phyloP scores from a whole-genome alignment of 306 rosid species.

The Trichosanthes truncata region DNA sequence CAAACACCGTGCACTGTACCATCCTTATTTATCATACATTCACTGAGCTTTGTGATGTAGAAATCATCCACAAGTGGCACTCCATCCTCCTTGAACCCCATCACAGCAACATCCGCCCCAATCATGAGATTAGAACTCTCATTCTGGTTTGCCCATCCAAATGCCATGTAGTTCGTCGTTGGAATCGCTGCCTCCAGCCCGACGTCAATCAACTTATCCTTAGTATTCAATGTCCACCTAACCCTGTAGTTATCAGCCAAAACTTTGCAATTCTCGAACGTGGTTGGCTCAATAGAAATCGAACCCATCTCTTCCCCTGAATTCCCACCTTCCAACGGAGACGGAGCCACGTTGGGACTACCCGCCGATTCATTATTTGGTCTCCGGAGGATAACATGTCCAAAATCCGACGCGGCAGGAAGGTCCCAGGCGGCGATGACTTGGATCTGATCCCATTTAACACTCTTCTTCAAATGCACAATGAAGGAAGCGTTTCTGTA shows the following conservation, averaged over 20 bases:
- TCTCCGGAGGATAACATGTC: constrained; percentile 35
- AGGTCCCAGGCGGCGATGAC: constrained; percentile 77
- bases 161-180: constrained; percentile 64
- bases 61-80: constrained; percentile 68
- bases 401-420: constrained; percentile 69
- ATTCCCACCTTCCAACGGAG: constrained; percentile 16
- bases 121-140: constrained; percentile 47
- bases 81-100: constrained; percentile 66
- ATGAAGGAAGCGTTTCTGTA: constrained; percentile 39
- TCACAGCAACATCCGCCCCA: constrained; percentile 67
- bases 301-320: background rate
- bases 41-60: constrained; percentile 56
- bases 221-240: constrained; percentile 57
- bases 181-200: constrained; percentile 77
- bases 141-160: constrained; percentile 72
- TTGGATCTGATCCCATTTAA: constrained; percentile 61
- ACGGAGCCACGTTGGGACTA: constrained; percentile 24
- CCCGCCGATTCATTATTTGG: background rate
- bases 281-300: constrained; percentile 36
- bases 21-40: constrained; percentile 38
- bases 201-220: constrained; percentile 43
- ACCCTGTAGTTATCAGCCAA: constrained; percentile 43
- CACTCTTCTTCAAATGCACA: constrained; percentile 38
- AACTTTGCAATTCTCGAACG: constrained; percentile 67
- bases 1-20: constrained; percentile 65